Evolutionary conservation across 1,284 basidiomycete genomes (phyloP).

Genomic region (Ceratobasidium sp.): DNA sequence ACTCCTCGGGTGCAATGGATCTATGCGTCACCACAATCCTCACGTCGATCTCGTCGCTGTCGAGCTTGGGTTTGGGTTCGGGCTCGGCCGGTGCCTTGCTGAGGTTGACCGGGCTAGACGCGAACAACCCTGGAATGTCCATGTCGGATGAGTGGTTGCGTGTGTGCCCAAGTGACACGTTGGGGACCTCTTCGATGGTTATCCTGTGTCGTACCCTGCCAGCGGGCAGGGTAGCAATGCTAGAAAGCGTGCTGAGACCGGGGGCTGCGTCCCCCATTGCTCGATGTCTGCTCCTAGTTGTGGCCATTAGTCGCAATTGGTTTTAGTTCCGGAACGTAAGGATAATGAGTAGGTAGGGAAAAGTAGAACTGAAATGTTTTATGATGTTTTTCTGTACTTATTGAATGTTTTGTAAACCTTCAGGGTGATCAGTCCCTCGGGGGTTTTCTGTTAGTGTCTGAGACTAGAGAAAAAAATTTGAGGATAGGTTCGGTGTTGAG

Average conservation of each 20-base stretch:
- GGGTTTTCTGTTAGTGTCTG: background rate
- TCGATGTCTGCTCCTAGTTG: background rate
- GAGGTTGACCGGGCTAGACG: background rate
- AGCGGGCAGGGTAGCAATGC: background rate
- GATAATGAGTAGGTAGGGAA: background rate
- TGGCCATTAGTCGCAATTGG: background rate
- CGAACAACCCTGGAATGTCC: background rate
- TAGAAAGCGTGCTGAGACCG: background rate
- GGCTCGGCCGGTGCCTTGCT: background rate
- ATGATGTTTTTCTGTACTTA: background rate
- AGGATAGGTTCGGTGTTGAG: background rate
- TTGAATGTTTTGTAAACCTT: background rate
- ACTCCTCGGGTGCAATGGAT: too few species aligned
- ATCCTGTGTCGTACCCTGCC: background rate
- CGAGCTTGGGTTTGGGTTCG: background rate
- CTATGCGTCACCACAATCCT: background rate
- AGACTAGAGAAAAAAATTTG: background rate
- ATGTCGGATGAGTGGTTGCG: background rate
- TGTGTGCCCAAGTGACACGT: background rate
- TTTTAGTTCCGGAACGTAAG: constrained; percentile 11
- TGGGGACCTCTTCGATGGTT: too few species aligned
- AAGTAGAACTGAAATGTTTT: background rate
- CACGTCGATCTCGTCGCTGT: background rate
- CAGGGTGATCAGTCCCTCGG: constrained; percentile 1
- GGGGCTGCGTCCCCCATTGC: background rate